Evolutionary conservation across 2,329 filamentous ascomycete species (phyloP), one percentile per base, ranked within the genome.

Genomic region (Byssochlamys sp.): DNA sequence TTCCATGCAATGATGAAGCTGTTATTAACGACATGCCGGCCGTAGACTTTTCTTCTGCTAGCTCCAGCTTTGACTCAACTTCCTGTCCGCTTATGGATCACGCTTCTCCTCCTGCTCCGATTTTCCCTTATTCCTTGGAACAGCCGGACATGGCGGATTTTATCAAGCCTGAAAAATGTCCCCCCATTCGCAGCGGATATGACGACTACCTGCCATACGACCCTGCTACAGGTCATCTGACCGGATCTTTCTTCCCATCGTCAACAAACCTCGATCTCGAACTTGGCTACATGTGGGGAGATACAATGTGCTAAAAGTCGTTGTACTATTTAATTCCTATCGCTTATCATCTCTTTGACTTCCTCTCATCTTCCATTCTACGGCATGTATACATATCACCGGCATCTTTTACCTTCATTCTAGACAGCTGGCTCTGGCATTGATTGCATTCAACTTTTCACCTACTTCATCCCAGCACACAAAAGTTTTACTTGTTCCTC

Each of bases 181-280:
- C 62, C 5, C 57, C 66, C 7, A 61, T 55, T 5, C 57, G 58
- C n/a, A 67, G 63, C 55, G 55, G 58, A 1, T 70, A 64, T 49
- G 71, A 72, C 12, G 66, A 67, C 25, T 67, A 65, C 48, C 62
- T 72, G 28, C 71, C 71, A 1, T 73, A 69, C 31, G 71, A 73
- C 55, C 66, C 71, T 24, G 62, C 58, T 50, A 72, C 69, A 1
- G 71, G 71, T 24, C 70, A 73, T 52, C 67, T 73, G 0, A 72
- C 69, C 0, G 69, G 69, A n/a, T 72, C 70, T 4, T 71, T 73
- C 55, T 73, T 73, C 59, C 70, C 70, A n/a, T 53, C 61, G 5
- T 64, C 61, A 25, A 54, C 60, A 4, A 68, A 65, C 27, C 49
- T 72, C 27, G 70, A 72, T 39, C 57, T 71, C 51, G 69, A 72